phyloP scores from a whole-genome alignment of 208 protist species.

The Trichomonas tenax region DNA sequence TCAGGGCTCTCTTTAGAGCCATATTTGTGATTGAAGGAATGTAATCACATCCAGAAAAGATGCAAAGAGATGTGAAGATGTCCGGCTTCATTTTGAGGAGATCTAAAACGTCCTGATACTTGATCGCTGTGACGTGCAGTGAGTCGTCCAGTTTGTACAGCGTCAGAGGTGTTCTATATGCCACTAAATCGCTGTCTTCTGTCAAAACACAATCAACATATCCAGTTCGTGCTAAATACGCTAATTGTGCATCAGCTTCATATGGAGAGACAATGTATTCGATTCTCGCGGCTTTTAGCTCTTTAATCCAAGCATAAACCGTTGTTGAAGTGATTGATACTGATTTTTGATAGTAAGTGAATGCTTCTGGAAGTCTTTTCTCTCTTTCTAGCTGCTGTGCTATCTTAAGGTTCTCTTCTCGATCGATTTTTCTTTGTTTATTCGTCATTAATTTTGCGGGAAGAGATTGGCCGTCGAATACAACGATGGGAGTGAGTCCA shows the following conservation, averaged over 20 bases:
- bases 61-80: background rate
- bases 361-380: background rate
- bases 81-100: background rate
- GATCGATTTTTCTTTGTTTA: background rate
- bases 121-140: background rate
- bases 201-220: slow-evolving; percentile 10
- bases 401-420: background rate
- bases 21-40: background rate
- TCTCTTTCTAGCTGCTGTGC: background rate
- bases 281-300: background rate
- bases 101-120: background rate
- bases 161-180: background rate
- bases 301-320: background rate
- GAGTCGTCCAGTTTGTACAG: background rate
- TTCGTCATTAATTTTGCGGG: background rate
- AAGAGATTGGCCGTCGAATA: background rate
- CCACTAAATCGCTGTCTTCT: slow-evolving; percentile 17
- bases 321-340: background rate
- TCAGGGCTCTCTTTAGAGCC: background rate
- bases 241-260: slow-evolving; percentile 24
- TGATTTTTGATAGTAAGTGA: background rate
- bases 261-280: slow-evolving; percentile 25
- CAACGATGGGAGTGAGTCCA: background rate
- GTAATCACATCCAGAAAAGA: background rate
- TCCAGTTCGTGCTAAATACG: background rate